A percentile compares a stretch with the other conserved stretches of the same genome.
These are phyloP conservation scores for Escallonia rubra DNA, from an alignment of 129 eudicot genomes.

Conservation along the genomic window DNA sequence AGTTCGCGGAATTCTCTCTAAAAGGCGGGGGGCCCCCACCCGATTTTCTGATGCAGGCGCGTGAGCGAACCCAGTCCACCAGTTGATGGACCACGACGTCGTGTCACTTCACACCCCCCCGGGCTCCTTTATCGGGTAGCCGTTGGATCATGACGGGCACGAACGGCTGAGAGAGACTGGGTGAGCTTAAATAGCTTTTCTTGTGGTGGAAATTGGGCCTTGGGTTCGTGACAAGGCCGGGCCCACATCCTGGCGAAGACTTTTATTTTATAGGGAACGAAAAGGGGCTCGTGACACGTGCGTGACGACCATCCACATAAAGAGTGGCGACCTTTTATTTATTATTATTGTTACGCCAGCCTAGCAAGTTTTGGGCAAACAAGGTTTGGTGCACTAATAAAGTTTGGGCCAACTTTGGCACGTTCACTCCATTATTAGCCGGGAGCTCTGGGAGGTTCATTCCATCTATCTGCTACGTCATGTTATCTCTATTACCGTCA, in stretches of 20 bases:
- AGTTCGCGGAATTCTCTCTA: neutral
- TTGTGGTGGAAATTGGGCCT: constrained; percentile 19
- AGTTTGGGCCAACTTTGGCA: no score
- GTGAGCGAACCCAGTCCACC: constrained; percentile 26
- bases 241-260: constrained; percentile 9
- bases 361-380: no score
- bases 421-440: no score
- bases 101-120: constrained; percentile 7
- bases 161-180: constrained; percentile 2
- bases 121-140: neutral
- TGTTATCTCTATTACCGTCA: no score
- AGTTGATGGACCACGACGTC: constrained; percentile 24
- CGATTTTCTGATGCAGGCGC: constrained; percentile 18
- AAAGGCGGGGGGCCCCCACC: constrained; percentile 7
- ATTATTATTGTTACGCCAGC: no score
- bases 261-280: no score
- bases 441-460: no score
- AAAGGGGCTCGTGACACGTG: constrained; percentile 41
- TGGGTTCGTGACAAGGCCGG: constrained; percentile 5
- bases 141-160: constrained; percentile 14
- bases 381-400: no score
- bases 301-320: constrained; percentile 6
- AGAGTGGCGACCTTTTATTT: no score
- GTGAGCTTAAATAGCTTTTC: neutral
- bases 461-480: no score